These are phyloP conservation scores for Blastocystis sp. DNA, from an alignment of 352 stramenopile genomes.

Conservation along the genomic window DNA sequence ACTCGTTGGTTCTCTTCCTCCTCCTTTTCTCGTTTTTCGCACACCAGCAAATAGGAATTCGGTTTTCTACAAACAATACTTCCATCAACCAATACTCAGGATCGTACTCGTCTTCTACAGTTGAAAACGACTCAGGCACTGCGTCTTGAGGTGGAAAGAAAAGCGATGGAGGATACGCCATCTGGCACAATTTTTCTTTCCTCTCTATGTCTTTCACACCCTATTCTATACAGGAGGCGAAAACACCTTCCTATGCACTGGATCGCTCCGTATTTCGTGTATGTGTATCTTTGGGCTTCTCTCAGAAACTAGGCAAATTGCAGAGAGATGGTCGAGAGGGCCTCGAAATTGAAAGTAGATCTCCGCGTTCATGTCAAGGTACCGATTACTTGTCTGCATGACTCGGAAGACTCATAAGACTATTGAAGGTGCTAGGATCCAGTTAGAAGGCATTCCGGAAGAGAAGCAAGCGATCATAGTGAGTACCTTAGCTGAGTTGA, in stretches of 20 bases:
- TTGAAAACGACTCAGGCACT: background rate
- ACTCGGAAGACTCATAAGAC: constrained; percentile 40
- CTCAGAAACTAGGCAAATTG: background rate
- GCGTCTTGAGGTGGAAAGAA: background rate
- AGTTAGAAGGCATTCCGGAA: constrained; percentile 23
- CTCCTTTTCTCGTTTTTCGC: constrained; percentile 19
- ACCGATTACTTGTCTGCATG: background rate
- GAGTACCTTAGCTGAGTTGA: constrained; percentile 53
- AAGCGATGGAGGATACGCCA: background rate
- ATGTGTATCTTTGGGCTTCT: background rate
- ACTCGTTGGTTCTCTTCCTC: constrained; percentile 3
- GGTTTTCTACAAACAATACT: background rate
- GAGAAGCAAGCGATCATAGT: constrained; percentile 56
- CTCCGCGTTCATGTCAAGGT: constrained; percentile 26
- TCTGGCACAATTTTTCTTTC: background rate
- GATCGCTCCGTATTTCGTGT: background rate
- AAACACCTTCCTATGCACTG: background rate
- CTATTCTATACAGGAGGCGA: constrained; percentile 4
- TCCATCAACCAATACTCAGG: background rate
- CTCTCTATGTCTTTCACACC: background rate
- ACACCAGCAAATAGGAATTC: background rate
- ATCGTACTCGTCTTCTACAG: constrained; percentile 11
- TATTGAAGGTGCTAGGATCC: constrained; percentile 21
- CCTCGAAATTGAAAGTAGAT: background rate
- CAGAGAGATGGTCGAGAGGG: background rate